These are phyloP conservation scores for Colletotrichum australisinense DNA, from an alignment of 2,329 filamentous ascomycete species.

Conservation along the genomic window DNA sequence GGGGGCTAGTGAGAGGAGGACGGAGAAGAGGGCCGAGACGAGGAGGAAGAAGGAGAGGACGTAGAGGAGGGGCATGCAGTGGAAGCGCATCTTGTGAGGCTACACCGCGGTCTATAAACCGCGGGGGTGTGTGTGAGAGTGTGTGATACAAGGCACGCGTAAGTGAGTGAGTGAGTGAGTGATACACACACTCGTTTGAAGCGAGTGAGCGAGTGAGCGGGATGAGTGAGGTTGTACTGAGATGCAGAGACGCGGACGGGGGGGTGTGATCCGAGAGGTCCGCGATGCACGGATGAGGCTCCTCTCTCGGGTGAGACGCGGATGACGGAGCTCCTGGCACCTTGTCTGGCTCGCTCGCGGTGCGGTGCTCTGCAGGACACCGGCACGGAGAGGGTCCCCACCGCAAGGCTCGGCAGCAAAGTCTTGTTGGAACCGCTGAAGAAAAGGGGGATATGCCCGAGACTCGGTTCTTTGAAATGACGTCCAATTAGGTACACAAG, in stretches of 20 bases:
- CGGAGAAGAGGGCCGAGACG: constrained; percentile 39
- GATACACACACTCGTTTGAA: not conserved
- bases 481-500: not conserved
- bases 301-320: constrained; percentile 13
- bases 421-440: not conserved
- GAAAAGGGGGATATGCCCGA: not conserved
- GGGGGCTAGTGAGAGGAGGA: constrained; percentile 39
- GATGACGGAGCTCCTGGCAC: constrained; percentile 5
- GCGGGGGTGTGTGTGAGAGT: not conserved
- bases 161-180: not conserved
- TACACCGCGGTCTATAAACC: not conserved
- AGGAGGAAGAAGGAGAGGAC: constrained; percentile 35
- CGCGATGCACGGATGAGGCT: constrained; percentile 20
- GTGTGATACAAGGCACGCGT: not conserved
- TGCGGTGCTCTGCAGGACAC: not conserved
- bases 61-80: constrained; percentile 36
- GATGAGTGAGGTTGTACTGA: not conserved
- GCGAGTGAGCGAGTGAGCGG: not conserved
- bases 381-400: constrained; percentile 10
- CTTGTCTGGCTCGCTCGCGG: not conserved
- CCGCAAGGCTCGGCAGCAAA: not conserved
- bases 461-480: not conserved
- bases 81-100: constrained; percentile 26
- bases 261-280: constrained; percentile 7
- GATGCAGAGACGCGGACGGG: not conserved